Evolutionary conservation across 2,329 filamentous ascomycete genomes (phyloP).

Genomic region (Nigrospora oryzae): DNA sequence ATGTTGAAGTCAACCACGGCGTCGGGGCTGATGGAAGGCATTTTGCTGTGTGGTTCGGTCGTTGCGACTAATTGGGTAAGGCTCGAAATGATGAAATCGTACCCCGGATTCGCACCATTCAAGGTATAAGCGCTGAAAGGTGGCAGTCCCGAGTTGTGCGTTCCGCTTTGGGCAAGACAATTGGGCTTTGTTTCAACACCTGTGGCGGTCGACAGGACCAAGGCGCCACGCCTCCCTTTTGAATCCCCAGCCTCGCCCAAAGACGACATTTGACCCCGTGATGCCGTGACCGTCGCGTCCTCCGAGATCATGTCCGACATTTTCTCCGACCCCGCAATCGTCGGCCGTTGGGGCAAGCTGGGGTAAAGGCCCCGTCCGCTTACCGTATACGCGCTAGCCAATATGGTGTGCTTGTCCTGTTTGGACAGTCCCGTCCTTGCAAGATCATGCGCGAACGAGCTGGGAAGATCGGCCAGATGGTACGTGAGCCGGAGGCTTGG

Average conservation of each 20-base stretch:
- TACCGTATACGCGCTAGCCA: constrained; percentile 4
- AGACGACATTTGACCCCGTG: constrained; percentile 6
- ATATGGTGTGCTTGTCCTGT: constrained; percentile 1
- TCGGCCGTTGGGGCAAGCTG: not conserved
- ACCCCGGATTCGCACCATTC: not conserved
- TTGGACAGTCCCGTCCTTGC: not conserved
- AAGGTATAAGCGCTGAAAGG: not conserved
- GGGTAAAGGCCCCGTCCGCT: not conserved
- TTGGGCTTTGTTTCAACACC: not conserved
- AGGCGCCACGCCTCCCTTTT: constrained; percentile 1
- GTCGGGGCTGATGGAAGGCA: constrained; percentile 23
- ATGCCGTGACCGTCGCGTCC: constrained; percentile 4
- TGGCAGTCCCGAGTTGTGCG: not conserved
- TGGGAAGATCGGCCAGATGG: no score
- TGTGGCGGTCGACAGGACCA: not conserved
- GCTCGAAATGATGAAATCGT: not conserved
- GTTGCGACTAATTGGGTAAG: not conserved
- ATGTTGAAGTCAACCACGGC: constrained; percentile 9
- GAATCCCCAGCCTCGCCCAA: not conserved
- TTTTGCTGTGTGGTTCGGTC: constrained; percentile 9
- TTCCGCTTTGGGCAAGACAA: constrained; percentile 3
- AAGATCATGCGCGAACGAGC: no score
- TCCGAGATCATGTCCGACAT: constrained; percentile 4
- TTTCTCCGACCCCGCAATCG: constrained; percentile 8
- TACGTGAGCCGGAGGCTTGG: no score